Evolutionary conservation across 179 eudicot species (phyloP), one percentile per base, ranked within the genome.

Genomic region (Camellia oleifera): DNA sequence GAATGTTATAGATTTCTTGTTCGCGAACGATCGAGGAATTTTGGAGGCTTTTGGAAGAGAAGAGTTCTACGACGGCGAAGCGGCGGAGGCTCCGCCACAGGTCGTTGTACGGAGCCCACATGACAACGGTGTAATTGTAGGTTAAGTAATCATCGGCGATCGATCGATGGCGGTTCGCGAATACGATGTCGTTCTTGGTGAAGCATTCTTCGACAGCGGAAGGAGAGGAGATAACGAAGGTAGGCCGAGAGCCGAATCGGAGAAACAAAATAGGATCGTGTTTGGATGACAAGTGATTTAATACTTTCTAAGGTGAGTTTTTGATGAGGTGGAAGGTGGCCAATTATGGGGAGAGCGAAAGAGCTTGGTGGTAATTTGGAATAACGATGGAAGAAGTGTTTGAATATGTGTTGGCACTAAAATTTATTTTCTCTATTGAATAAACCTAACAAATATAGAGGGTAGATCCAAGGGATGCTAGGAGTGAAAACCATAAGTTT

Each of bases 1-100:
- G 7, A 12, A 70, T 45, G 2, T 32, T 66, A 7, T 14, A 73
- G 44, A 60, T 63, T 67, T 74, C 80, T 54, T 77, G 78, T 7
- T 83, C 81, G 0, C 74, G 78, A 44, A 57, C 14, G 45, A 57
- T 44, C 11, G 82, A 74, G 13, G 62, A 81, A 70, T 46, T 76
- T 20, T 83, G 80, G 57, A 83, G 86, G 8, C 81, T 75, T 65
- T 46, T 64, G 2, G 75, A 69, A 14, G 86, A 83, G 53, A 83
- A 77, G 32, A 83, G 70, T 12, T 83, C 81, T 4, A 80, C 42
- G 10, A 74, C 68, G 4, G 79, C 4, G 2, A 83, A 52, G 20
- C 83, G 78, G 12, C 83, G 86, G 20, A 80, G 86, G 57, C 56
- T 66, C 10, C 69, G 79, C 90, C 88, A 87, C 20, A 85, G 84